Evolutionary conservation across 306 rosid species (phyloP), one percentile per base, ranked within the genome.

Genomic region (Luffa acutangula): DNA sequence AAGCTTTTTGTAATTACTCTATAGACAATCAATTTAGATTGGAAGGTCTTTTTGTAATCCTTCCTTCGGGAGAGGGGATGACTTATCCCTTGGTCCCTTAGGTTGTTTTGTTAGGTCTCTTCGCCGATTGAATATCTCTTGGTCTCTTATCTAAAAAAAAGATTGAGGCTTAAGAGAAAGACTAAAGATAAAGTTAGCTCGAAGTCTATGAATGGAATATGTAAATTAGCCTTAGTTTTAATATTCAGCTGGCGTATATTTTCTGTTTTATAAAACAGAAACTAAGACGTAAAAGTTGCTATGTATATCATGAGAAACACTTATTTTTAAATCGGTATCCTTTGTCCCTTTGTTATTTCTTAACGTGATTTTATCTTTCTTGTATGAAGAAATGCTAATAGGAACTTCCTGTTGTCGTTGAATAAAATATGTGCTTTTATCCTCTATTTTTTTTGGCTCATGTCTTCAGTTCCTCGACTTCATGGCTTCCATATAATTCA

Each of bases 381-480:
- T 42, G 4, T 69, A 42, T 69, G 18, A 69, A n/a, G 53, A 69
- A 20, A 43, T 69, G 9, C 9, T 43, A 69, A 5, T n/a, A 4
- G 9, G 45, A 42, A 9, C 17, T 69, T 42, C 54, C 34, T 42
- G 52, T 20, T 69, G 75, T n/a, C 8, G 15, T 67, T 67, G 54
- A 43, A 43, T 69, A 20, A 20, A 20, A 43, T 10, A 20, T 9
- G 52, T 41, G 74, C 74, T 1, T 67, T 42, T 42, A 42, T 20
- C 75, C 75, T 43, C 20, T 7, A 59, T 66, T 83, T 1, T 4
- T 57, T 31, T 43, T 0, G 18, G 62, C 52, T 53, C 36, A 10
- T 49, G 57, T 77, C 57, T 82, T 74, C 89, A 90, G 94, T 80
- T 88, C 91, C 81, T 81, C 87, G 36, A 83, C 85, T 79, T 77